Evolutionary conservation across 1,284 basidiomycete species (phyloP).

Genomic region (Moniliella sp.): DNA sequence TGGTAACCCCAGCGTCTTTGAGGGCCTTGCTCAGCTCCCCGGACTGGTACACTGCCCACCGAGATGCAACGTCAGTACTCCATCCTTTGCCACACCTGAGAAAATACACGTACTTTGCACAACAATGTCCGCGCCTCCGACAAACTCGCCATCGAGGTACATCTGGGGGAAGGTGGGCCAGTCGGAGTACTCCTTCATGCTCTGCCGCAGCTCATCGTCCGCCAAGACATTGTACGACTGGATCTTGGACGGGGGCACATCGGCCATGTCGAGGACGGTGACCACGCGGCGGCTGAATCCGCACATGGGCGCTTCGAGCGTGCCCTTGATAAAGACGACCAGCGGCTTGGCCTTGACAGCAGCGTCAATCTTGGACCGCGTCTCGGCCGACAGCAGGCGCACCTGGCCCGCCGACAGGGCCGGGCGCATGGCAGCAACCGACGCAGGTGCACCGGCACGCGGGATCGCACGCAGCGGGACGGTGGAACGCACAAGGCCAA

Average conservation of each 20-base stretch:
- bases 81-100: background rate
- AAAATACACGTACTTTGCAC: constrained; percentile 52
- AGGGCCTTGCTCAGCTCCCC: no score
- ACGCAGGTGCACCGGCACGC: no score
- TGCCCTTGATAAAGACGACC: constrained; percentile 84
- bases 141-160: constrained; percentile 79
- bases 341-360: constrained; percentile 48
- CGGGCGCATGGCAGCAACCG: no score
- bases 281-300: constrained; percentile 82
- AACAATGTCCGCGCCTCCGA: constrained; percentile 88
- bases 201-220: constrained; percentile 57
- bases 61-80: no score
- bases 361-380: constrained; percentile 37
- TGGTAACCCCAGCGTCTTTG: no score
- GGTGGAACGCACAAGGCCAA: no score
- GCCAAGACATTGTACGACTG: constrained; percentile 65
- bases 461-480: no score
- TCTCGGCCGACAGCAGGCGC: constrained; percentile 38
- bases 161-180: constrained; percentile 96
- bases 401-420: no score
- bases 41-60: constrained; percentile 55
- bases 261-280: constrained; percentile 71
- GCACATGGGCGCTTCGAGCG: constrained; percentile 49
- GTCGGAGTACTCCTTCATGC: constrained; percentile 81
- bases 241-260: constrained; percentile 41